Conservation (phyloP, 257 asterid species). For the Solanum peruvianum region DNA sequence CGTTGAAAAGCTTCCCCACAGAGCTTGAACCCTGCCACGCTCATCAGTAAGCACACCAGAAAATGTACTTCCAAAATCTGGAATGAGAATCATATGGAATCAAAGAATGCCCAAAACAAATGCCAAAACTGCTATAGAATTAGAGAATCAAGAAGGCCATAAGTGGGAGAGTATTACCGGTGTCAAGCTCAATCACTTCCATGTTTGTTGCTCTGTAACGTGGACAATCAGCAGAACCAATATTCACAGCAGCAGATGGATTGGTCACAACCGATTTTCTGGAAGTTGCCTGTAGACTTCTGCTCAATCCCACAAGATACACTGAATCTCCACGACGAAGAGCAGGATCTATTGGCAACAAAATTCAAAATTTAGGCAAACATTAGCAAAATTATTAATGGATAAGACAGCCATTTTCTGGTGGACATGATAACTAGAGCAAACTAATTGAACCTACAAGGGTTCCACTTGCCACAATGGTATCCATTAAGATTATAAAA, state of each 20-base stretch:
- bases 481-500: not conserved
- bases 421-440: not conserved
- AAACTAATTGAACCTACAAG: not conserved
- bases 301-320: conserved; percentile 82
- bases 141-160: not conserved
- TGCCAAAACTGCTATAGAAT: not conserved
- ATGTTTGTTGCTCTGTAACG: conserved; percentile 93
- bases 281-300: conserved; percentile 93
- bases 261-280: conserved; percentile 91
- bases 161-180: conserved; percentile 35
- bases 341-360: conserved; percentile 56
- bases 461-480: not conserved
- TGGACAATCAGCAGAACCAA: conserved; percentile 88
- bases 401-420: not conserved
- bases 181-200: conserved; percentile 98
- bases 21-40: conserved; percentile 83
- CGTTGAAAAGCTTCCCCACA: conserved; percentile 99
- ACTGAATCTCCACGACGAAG: conserved; percentile 98
- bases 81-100: conserved; percentile 9
- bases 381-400: not conserved
- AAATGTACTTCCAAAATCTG: conserved; percentile 93
- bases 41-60: conserved; percentile 98
- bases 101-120: conserved; percentile 3
- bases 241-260: conserved; percentile 85
- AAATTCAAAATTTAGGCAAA: not conserved